Evolutionary conservation across 768 basidiomycete genomes (phyloP).

Genomic region (Lactarius sanguifluus): DNA sequence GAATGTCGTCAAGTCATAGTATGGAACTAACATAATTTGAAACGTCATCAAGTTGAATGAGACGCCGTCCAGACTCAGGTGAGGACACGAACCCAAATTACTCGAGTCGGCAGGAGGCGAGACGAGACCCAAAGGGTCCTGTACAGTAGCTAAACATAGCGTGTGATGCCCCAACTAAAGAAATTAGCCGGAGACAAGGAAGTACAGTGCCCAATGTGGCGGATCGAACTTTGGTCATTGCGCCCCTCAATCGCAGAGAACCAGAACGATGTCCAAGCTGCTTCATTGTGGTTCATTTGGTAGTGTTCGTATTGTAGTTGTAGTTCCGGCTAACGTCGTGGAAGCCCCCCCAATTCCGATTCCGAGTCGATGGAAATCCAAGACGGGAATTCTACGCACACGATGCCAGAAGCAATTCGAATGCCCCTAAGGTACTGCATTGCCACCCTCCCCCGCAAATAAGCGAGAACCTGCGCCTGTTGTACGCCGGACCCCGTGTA

Average conservation of each 20-base stretch:
- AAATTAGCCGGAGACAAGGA: neutral
- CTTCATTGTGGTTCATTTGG: neutral
- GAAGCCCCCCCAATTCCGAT: neutral
- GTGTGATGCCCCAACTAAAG: neutral
- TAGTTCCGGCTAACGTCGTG: neutral
- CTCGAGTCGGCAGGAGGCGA: neutral
- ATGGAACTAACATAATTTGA: neutral
- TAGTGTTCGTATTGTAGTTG: neutral
- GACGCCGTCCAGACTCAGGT: neutral
- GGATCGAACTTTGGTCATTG: neutral
- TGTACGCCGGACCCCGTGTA: neutral
- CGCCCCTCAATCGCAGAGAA: neutral
- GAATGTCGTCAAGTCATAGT: neutral
- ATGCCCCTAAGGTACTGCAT: neutral
- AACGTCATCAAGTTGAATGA: neutral
- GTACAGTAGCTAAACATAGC: neutral
- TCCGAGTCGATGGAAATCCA: neutral
- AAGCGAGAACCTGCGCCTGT: constrained; percentile 1
- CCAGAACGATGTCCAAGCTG: neutral
- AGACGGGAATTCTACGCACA: neutral
- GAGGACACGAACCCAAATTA: neutral
- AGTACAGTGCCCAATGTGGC: neutral
- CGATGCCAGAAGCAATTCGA: neutral
- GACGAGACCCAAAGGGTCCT: neutral
- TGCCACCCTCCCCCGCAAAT: constrained; percentile 1